Evolutionary conservation across 352 stramenopile genomes (phyloP).

Genomic region (Blastocystis sp.): DNA sequence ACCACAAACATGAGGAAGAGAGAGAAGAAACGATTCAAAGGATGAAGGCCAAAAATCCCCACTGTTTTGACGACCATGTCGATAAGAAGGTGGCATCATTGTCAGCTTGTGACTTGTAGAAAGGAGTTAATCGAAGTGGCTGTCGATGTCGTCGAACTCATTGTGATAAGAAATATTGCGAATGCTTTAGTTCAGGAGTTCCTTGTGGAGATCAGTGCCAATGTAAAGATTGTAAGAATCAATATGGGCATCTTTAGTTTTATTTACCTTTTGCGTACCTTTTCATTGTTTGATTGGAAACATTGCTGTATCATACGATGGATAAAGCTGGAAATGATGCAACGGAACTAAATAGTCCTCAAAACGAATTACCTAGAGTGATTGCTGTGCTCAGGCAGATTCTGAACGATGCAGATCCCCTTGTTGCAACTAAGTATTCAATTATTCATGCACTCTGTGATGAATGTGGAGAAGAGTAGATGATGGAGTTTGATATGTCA

Average conservation of each 20-base stretch:
- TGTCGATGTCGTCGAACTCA: conserved; percentile 80
- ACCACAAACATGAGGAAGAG: conserved; percentile 67
- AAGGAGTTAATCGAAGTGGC: conserved; percentile 70
- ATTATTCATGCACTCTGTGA: background rate
- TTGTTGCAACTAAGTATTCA: background rate
- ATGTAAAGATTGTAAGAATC: conserved; percentile 78
- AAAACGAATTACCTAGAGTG: background rate
- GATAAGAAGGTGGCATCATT: background rate
- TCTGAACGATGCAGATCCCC: background rate
- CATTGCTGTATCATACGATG: background rate
- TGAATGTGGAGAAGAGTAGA: background rate
- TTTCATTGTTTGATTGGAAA: background rate
- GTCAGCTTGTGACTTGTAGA: background rate
- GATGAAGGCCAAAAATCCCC: conserved; percentile 54
- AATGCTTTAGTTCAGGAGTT: conserved; percentile 79
- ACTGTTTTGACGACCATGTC: conserved; percentile 43
- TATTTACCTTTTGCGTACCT: background rate
- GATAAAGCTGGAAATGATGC: background rate
- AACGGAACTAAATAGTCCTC: background rate
- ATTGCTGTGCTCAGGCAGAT: background rate
- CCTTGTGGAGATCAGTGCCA: conserved; percentile 77
- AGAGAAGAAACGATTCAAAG: conserved; percentile 73
- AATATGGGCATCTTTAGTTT: background rate
- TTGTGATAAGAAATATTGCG: conserved; percentile 83
- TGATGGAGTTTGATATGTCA: background rate